Conservation (phyloP, 1,284 basidiomycete genomes). For the Trichosporon ovoides region DNA sequence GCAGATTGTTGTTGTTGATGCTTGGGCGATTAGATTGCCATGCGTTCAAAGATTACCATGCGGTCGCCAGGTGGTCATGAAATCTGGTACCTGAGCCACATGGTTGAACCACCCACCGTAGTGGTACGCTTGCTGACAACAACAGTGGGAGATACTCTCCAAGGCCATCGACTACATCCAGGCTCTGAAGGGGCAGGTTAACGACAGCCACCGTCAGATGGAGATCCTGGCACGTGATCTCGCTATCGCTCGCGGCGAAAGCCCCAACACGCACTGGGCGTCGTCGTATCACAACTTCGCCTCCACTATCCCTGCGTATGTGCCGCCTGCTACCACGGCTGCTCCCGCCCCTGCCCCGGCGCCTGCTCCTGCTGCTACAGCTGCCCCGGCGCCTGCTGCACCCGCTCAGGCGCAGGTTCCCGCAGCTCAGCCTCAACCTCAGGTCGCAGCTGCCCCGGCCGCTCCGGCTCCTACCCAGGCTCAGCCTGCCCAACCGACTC, state of each 20-base stretch:
- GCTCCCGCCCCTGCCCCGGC: constrained; percentile 1
- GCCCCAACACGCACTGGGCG: constrained; percentile 14
- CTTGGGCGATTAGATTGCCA: constrained; percentile 1
- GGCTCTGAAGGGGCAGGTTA: constrained; percentile 19
- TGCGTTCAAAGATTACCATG: constrained; percentile 1
- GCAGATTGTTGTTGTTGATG: constrained; percentile 52
- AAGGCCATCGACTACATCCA: constrained; percentile 26
- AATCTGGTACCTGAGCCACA: not conserved
- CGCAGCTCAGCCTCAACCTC: constrained; percentile 1
- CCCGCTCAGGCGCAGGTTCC: not conserved
- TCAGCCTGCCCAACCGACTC: not conserved
- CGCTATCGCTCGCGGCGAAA: constrained; percentile 14
- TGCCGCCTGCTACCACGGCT: constrained; percentile 10
- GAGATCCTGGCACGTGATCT: constrained; percentile 18
- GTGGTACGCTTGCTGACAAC: not conserved
- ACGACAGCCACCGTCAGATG: constrained; percentile 14
- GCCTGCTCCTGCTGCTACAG: not conserved
- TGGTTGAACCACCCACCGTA: not conserved
- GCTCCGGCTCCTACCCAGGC: not conserved
- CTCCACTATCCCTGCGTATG: constrained; percentile 14
- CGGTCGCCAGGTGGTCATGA: not conserved
- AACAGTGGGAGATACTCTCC: constrained; percentile 21
- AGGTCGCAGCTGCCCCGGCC: not conserved
- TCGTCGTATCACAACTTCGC: constrained; percentile 18
- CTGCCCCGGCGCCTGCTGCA: not conserved